Percentiles rank a stretch among this genome's conserved stretches.
Conservation (phyloP, 352 stramenopile genomes). For the Phytophthora podocarpi region DNA sequence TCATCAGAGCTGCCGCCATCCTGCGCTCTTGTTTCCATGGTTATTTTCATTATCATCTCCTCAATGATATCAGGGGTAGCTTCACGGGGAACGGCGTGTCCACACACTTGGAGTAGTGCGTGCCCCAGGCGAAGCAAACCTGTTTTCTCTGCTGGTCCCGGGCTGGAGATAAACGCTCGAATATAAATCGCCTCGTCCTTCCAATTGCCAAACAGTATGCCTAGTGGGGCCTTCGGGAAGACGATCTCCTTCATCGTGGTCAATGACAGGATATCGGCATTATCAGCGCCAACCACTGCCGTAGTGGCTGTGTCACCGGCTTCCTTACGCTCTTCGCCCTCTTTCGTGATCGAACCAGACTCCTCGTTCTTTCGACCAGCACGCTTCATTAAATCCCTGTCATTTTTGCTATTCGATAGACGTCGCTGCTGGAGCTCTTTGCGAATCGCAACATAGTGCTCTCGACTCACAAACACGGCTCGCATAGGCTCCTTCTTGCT, state of each 20-base stretch:
- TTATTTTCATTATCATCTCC: slow-evolving; percentile 71
- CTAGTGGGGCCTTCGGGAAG: slow-evolving; percentile 69
- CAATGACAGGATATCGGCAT: slow-evolving; percentile 21
- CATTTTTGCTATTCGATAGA: slow-evolving; percentile 10
- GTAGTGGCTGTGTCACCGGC: background rate
- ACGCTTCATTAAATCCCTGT: background rate
- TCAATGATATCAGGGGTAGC: slow-evolving; percentile 62
- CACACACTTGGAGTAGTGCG: slow-evolving; percentile 80
- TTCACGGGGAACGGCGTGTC: slow-evolving; percentile 60
- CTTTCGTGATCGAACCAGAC: background rate
- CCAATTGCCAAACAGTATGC: slow-evolving; percentile 86
- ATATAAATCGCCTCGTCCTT: slow-evolving; percentile 81
- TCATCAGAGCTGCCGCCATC: slow-evolving; percentile 7
- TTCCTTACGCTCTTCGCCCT: slow-evolving; percentile 20
- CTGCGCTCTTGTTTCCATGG: slow-evolving; percentile 15
- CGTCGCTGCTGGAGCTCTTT: slow-evolving; percentile 22
- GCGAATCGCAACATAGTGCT: slow-evolving; percentile 56
- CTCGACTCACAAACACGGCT: slow-evolving; percentile 58
- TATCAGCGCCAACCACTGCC: background rate
- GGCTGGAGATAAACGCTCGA: slow-evolving; percentile 79
- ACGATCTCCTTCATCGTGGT: slow-evolving; percentile 53
- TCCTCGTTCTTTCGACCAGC: background rate
- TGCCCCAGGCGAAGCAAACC: slow-evolving; percentile 63
- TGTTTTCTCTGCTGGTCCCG: slow-evolving; percentile 73
- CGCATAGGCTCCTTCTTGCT: slow-evolving; percentile 59